These are phyloP conservation scores for Cadophora malorum DNA, from an alignment of 2,329 filamentous ascomycete species.

Conservation along the genomic window DNA sequence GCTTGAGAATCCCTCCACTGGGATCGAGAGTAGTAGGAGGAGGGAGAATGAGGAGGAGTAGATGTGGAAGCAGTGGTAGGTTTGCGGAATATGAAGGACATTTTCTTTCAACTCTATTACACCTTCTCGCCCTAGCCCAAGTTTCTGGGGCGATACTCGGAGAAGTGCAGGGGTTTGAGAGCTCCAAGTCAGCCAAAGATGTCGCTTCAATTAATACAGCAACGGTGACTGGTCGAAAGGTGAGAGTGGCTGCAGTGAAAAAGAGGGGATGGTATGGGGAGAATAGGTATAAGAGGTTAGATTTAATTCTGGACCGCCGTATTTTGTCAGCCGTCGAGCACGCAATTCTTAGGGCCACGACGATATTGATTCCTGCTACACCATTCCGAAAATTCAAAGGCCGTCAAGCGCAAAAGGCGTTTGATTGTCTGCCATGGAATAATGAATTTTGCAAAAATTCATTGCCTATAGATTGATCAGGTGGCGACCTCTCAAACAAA, in stretches of 20 bases:
- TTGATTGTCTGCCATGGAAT: background rate
- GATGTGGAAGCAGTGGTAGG: conserved; percentile 42
- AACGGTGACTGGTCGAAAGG: conserved; percentile 14
- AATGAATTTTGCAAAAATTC: background rate
- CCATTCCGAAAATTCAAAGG: conserved; percentile 7
- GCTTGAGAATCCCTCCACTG: conserved; percentile 35
- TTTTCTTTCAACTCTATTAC: conserved; percentile 22
- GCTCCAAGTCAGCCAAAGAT: conserved; percentile 23
- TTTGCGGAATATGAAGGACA: conserved; percentile 18
- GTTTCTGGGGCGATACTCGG: conserved; percentile 27
- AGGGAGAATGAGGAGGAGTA: conserved; percentile 15
- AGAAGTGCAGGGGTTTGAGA: conserved; percentile 16
- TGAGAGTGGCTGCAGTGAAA: conserved; percentile 20
- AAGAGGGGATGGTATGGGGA: conserved; percentile 19
- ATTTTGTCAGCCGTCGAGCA: conserved; percentile 28
- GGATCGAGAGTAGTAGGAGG: conserved; percentile 40
- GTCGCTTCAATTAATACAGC: conserved; percentile 24
- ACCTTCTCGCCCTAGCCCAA: conserved; percentile 20
- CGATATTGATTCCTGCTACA: conserved; percentile 7
- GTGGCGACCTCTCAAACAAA: too few species aligned
- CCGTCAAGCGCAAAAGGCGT: conserved; percentile 7
- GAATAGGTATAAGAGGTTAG: background rate
- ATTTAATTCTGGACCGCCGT: background rate
- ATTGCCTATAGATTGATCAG: too few species aligned
- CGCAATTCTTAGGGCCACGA: conserved; percentile 32